Base-by-base conservation (phyloP, 306 rosid genomes). In the Oxytropis ochrocephala region DNA sequence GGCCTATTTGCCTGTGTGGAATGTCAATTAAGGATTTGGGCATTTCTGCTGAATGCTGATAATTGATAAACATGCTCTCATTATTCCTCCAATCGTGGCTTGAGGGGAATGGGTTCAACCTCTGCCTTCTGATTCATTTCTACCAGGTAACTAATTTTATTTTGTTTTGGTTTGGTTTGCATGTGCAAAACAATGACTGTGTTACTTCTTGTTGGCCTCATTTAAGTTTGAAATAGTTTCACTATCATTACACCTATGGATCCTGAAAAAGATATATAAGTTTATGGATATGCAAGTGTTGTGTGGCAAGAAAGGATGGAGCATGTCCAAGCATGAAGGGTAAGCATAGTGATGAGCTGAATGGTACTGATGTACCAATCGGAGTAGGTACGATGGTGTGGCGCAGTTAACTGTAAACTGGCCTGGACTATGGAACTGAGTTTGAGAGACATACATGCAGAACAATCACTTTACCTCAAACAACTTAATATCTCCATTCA, bases 281-380 rank as follows among this genome's bases (percentile, higher is more conserved):
- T 87, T 12, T 91, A 91, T 47, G 94, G 97, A 11, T 91, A 88
- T 62, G 97, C 93, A 68, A 88, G 96, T 79, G 91, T 91, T 17
- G 85, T 89, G 1, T 91, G 97, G 97, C 89, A 87, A 81, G 93
- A 88, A 72, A 35, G 93, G 66, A 87, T 88, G 97, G 93, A 91
- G 63, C n/a, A n/a, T n/a, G n/a, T n/a, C n/a, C n/a, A n/a, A 83
- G 79, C 89, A 87, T 48, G 85, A 80, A 85, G 42, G 79, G 58
- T 66, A 36, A 73, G 63, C 84, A 78, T 24, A 86, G 80, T 11
- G 3, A 24, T 2, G 29, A 24, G 29, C 29, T 24, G 29, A 2
- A 24, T 24, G 29, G 3, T 24, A 24, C 29, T 24, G 29, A 24
- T 24, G 29, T 24, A 24, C 29, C 29, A 24, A 33, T 33, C 6